Evolutionary conservation across 2,329 filamentous ascomycete genomes (phyloP), one percentile per base, ranked within the genome.

Genomic region (Paecilomyces niveus): DNA sequence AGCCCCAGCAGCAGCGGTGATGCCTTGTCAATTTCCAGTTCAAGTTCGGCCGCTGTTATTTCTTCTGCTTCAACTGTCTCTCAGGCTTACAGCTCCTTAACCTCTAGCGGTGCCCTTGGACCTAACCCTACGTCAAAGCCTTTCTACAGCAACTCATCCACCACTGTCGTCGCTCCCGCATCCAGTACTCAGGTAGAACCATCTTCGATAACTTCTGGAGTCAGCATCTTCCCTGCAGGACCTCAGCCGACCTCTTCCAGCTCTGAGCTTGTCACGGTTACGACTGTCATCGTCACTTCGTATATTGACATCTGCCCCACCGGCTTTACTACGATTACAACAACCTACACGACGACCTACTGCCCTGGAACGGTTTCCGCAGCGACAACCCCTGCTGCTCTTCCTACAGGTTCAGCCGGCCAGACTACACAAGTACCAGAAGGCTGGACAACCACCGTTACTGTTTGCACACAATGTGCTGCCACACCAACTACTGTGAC

Each of bases 241-340:
- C 10, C 50, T n/a, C 9, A 26, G 24, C 21, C 18, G 8, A 24
- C 50, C 13, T 24, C 22, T 52, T 29, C 50, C 50, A 62, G 62
- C 24, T 63, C 64, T 3, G 59, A 61, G 53, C 59, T 66, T 1
- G 61, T 57, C 49, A 74, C 68, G 5, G 67, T 68, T 39, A 75
- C 74, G 9, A 74, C 73, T 11, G 61, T 76, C 18, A 69, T 75
- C 54, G 66, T 70, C 35, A 78, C 75, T 32, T 73, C 73, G 18
- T 77, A 77, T 60, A 69, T 70, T 7, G 70, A 74, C 55, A 72
- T 78, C 62, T 77, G 75, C 58, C 71, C 76, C 3, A 75, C 73
- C 26, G 76, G 76, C 5, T 76, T 74, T 62, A 76, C 72, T 39
- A 76, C 73, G 5, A 68, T 76, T 54, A 75, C 72, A 1, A 71